These are phyloP conservation scores for Sporothrix luriei DNA, from an alignment of 2,329 filamentous ascomycete genomes.

Conservation along the genomic window DNA sequence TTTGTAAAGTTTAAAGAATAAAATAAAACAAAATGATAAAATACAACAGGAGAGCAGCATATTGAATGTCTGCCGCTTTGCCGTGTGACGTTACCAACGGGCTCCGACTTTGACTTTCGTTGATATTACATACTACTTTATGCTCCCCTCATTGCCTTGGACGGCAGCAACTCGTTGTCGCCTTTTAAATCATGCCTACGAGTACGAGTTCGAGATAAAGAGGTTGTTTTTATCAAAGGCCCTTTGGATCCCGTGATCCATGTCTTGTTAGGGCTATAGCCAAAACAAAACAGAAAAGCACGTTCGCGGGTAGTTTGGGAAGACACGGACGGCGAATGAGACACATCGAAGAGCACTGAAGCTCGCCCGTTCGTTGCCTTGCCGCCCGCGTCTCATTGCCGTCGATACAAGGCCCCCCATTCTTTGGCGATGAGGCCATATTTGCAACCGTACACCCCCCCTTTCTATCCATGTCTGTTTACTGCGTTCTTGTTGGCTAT, in stretches of 20 bases:
- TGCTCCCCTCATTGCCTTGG: not conserved
- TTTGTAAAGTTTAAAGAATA: not conserved
- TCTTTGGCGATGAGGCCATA: not conserved
- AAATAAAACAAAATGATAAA: not conserved
- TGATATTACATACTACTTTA: not conserved
- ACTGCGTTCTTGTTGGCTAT: not conserved
- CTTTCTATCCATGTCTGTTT: not conserved
- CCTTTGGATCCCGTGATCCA: not conserved
- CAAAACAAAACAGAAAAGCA: not conserved
- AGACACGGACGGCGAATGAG: not conserved
- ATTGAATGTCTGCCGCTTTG: not conserved
- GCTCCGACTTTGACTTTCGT: not conserved
- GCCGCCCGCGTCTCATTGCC: constrained; percentile 8
- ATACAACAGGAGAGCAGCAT: not conserved
- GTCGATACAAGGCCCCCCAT: not conserved
- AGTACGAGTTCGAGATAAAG: constrained; percentile 12
- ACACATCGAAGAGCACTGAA: constrained; percentile 12
- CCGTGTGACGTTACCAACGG: not conserved
- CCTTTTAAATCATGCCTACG: constrained; percentile 9
- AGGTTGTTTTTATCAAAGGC: not conserved
- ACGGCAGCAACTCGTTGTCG: not conserved
- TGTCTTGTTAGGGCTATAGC: not conserved
- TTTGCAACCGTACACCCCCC: not conserved
- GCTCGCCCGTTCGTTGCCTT: constrained; percentile 13
- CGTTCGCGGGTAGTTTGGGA: not conserved